Evolutionary conservation across 169 alveolate species (phyloP), one percentile per base, ranked within the genome.

Genomic region (Plasmodium billcollinsi): DNA sequence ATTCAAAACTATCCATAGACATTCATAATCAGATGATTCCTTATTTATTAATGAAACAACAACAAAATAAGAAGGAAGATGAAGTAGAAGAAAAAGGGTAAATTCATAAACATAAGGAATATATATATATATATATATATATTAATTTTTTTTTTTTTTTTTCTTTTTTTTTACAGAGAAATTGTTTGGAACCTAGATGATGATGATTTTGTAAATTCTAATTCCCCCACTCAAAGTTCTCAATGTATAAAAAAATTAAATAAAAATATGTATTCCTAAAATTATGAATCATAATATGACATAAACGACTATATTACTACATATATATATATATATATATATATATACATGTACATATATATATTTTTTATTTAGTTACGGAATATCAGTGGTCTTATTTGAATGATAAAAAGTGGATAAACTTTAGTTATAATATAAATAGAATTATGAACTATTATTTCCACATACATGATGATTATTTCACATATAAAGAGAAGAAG

Each of bases 331-430:
- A 29, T 33, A 7, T 33, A 20, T 0, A 26, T 15, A 72, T 54
- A 45, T 50, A 54, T 29, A 47, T 18, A 1, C 29, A 24, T 24
- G 29, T 39, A n/a, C 7, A 8, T 73, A 21, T 26, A 33, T 21
- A 15, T 74, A 61, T 43, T 52, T 47, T 52, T 62, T 69, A 56
- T 69, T 59, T 59, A 83, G 91, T 69, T 69, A 21, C 20, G 29
- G 91, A 83, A 69, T 83, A 83, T 21, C 91, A 83, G 91, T 83
- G 91, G 91, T 83, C 91, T 14, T 83, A 83, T 72, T 67, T 83
- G 43, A 69, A 83, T 29, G 91, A 83, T 9, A 83, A 83, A 47
- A 83, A 83, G 59, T 83, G 91, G 91, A 69, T 83, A 26, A 56
- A 69, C 73, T 83, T 83, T 61, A 6, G 85, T 50, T 69, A 69